phyloP scores from a whole-genome alignment of 2,329 filamentous ascomycete genomes.

The Talaromyces sp. region DNA sequence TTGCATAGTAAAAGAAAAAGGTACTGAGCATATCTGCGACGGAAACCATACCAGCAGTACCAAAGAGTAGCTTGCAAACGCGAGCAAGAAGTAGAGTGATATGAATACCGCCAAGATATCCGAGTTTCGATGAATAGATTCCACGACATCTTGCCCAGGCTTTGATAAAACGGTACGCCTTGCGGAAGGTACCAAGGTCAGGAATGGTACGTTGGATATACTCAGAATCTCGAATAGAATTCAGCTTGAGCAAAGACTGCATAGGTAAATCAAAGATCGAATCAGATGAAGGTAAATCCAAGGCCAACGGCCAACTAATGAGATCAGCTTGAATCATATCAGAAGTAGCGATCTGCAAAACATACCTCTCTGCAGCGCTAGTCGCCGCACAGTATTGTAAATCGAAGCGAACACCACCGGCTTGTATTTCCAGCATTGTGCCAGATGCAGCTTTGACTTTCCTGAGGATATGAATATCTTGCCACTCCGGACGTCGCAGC shows the following conservation, averaged over 20 bases:
- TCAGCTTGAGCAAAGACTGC: slow-evolving; percentile 59
- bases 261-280: slow-evolving; percentile 56
- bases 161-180: slow-evolving; percentile 59
- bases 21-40: slow-evolving; percentile 54
- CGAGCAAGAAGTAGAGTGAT: slow-evolving; percentile 61
- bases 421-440: slow-evolving; percentile 62
- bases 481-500: slow-evolving; percentile 47
- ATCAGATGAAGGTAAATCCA: slow-evolving; percentile 49
- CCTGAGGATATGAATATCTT: slow-evolving; percentile 52
- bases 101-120: slow-evolving; percentile 63
- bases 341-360: neutral
- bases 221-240: slow-evolving; percentile 60
- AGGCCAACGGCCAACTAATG: slow-evolving; percentile 35
- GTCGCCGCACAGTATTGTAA: slow-evolving; percentile 64
- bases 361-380: slow-evolving; percentile 51
- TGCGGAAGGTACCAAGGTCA: slow-evolving; percentile 55
- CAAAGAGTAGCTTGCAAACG: slow-evolving; percentile 55
- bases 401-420: slow-evolving; percentile 59
- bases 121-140: slow-evolving; percentile 63
- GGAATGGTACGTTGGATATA: slow-evolving; percentile 61
- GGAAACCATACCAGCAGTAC: slow-evolving; percentile 37
- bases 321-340: neutral
- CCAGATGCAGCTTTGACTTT: slow-evolving; percentile 58
- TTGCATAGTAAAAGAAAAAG: slow-evolving; percentile 63
- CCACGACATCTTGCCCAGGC: slow-evolving; percentile 61